Evolutionary conservation across 345 rosid species (phyloP).

Genomic region (Eucalyptus sp.): DNA sequence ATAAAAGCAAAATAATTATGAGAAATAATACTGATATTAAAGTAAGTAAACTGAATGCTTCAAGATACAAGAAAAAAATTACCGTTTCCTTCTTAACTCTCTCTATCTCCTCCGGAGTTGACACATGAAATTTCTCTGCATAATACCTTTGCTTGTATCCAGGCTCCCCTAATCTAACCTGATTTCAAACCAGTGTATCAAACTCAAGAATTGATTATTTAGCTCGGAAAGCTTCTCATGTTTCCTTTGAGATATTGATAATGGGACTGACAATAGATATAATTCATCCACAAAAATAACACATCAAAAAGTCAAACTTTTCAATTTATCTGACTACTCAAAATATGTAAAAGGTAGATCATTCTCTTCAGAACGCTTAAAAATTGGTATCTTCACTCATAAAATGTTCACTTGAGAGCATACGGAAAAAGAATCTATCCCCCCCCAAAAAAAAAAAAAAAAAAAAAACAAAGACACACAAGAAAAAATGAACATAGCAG

Average conservation of each 20-base stretch:
- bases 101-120: slow-evolving; percentile 49
- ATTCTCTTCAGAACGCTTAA: neutral
- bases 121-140: slow-evolving; percentile 63
- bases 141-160: slow-evolving; percentile 95
- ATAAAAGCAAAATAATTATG: neutral
- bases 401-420: neutral
- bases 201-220: neutral
- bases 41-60: neutral
- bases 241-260: neutral
- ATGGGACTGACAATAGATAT: neutral
- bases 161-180: slow-evolving; percentile 94
- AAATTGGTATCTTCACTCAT: neutral
- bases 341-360: neutral
- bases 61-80: slow-evolving; percentile 13
- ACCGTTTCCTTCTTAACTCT: slow-evolving; percentile 65
- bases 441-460: neutral
- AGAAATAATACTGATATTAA: neutral
- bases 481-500: neutral
- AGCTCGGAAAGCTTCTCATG: neutral
- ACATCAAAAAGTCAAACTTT: neutral
- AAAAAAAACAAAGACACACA: neutral
- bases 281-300: neutral
- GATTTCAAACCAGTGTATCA: neutral
- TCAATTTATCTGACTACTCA: neutral
- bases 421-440: neutral